Conservation (phyloP, 371 early-diverging fungal species). For the Mortierella sp. region DNA sequence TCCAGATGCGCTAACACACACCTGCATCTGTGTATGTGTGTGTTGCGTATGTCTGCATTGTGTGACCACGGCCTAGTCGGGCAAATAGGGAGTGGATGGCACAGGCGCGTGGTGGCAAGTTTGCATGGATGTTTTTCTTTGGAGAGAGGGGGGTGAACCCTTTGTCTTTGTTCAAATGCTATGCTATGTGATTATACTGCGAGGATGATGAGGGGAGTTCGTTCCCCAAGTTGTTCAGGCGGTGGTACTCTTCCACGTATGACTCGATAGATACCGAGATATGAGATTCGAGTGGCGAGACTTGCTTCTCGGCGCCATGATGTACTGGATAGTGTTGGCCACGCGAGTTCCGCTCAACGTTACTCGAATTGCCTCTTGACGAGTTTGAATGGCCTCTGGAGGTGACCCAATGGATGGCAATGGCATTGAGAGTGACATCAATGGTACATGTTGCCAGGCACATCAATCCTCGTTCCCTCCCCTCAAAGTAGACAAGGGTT, state of each 20-base stretch:
- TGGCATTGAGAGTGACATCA: slow-evolving; percentile 67
- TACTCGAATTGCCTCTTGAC: neutral
- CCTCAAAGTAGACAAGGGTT: slow-evolving; percentile 54
- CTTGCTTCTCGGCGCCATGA: slow-evolving; percentile 18
- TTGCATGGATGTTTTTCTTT: neutral
- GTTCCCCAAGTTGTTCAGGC: slow-evolving; percentile 1
- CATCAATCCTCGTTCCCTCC: slow-evolving; percentile 61
- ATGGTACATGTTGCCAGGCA: slow-evolving; percentile 65
- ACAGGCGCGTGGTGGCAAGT: no score
- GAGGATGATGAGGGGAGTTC: neutral
- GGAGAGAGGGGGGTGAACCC: no score
- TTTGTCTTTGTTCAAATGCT: no score
- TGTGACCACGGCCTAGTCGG: no score
- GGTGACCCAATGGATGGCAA: slow-evolving; percentile 66
- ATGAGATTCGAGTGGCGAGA: slow-evolving; percentile 20
- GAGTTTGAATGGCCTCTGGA: slow-evolving; percentile 3
- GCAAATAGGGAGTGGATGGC: no score
- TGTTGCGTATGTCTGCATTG: no score
- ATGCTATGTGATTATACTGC: neutral
- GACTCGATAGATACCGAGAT: slow-evolving; percentile 45
- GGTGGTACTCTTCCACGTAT: slow-evolving; percentile 40
- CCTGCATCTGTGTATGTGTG: no score
- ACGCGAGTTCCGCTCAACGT: no score
- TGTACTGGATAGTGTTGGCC: slow-evolving; percentile 14
- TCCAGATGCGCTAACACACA: no score